phyloP scores from a whole-genome alignment of 306 rosid species.

The Casuarina equisetifolia region DNA sequence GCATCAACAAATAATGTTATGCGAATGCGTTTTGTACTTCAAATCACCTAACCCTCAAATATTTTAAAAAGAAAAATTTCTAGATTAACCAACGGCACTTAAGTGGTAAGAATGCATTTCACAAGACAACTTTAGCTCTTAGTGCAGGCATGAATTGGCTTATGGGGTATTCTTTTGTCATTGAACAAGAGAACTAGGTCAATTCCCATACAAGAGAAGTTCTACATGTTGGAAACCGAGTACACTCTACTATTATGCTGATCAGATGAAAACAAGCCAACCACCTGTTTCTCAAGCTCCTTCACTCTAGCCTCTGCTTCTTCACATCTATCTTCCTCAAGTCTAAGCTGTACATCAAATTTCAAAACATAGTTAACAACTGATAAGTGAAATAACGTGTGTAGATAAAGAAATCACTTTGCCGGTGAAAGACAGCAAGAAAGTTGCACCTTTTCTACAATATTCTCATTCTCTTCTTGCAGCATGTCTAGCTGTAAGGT shows the following conservation, averaged over 20 bases:
- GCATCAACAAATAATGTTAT: neutral
- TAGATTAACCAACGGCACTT: neutral
- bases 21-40: neutral
- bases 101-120: neutral
- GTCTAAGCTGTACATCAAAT: constrained; percentile 66
- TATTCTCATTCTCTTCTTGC: constrained; percentile 79
- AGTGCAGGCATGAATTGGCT: neutral
- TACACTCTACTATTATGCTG: neutral
- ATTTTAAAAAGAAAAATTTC: neutral
- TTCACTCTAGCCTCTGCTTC: constrained; percentile 79
- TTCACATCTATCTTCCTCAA: constrained; percentile 78
- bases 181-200: neutral
- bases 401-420: constrained; percentile 12
- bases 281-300: constrained; percentile 97
- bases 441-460: constrained; percentile 65
- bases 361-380: constrained; percentile 30
- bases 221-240: constrained; percentile 16
- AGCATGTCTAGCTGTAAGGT: constrained; percentile 78
- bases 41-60: neutral
- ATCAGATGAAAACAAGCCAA: constrained; percentile 19
- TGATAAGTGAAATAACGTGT: constrained; percentile 4
- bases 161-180: neutral
- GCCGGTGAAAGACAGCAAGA: constrained; percentile 14
- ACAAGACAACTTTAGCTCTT: neutral
- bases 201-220: neutral